Base-by-base conservation (phyloP, 2,329 filamentous ascomycete species). In the Zymoseptoria pseudotritici region DNA sequence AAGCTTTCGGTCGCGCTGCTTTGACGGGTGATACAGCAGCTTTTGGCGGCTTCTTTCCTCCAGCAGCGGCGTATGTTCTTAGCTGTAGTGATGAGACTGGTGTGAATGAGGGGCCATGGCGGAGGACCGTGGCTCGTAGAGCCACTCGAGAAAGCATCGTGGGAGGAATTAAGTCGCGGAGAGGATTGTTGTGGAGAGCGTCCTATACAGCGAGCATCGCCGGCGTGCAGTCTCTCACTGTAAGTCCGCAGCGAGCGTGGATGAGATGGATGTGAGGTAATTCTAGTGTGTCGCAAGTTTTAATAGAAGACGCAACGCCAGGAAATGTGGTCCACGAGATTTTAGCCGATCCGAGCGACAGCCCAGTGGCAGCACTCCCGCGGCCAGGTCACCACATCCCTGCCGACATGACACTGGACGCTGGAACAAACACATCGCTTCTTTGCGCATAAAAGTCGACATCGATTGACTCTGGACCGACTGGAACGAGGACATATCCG, bases 111-210 rank as follows among this genome's bases (percentile, higher is more conserved):
- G 60, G 54, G 58, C 54, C 63, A 58, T 65, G 65, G 50, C 61
- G 65, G 53, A 64, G 52, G 53, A 26, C 22, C 11, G 65, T 60
- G 46, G 66, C 65, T 59, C 64, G 59, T 55, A 67, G 65, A 56
- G 67, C 69, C 63, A 68, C 70, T 65, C 69, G 71, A 26, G 67
- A 63, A 53, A 73, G 71, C 71, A 73, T 73, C 22, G 36, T 61
- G 58, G 29, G 42, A 52, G 56, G 46, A 24, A 19, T 11, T 19
- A 24, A 10, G 50, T 17, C 20, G 50, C 20, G 50, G 19, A 19
- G 50, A 20, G n/a, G 19, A 52, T 5, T 11, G 19, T 46, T n/a
- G 36, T 46, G n/a, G 4, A 46, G 36, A 46, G 36, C 13, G 36
- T n/a, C 36, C 17, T 46, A 46, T 46, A 46, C 36, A 46, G 36